A percentile compares a stretch with the other conserved stretches of the same genome.
Evolutionary conservation across 2,329 filamentous ascomycete species (phyloP).

Genomic region (Stylonectria norvegica): DNA sequence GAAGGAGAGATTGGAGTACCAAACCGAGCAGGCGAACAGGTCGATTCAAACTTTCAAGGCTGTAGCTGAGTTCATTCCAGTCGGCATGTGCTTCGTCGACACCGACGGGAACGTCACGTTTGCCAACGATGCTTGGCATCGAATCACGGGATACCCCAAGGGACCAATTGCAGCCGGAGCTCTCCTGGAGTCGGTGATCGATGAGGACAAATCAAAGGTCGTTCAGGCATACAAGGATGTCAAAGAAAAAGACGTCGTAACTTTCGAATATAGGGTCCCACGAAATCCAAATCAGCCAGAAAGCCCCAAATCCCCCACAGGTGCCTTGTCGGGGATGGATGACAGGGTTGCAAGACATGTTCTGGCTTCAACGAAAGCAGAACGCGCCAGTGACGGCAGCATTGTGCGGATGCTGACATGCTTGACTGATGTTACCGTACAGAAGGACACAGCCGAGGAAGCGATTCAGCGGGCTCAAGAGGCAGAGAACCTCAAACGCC

Average conservation of each 20-base stretch:
- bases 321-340: slow-evolving; percentile 19
- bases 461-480: slow-evolving; percentile 49
- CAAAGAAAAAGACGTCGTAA: slow-evolving; percentile 35
- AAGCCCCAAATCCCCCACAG: slow-evolving; percentile 18
- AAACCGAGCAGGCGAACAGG: slow-evolving; percentile 47
- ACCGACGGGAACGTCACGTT: slow-evolving; percentile 62
- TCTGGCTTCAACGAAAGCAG: slow-evolving; percentile 46
- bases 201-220: slow-evolving; percentile 44
- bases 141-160: slow-evolving; percentile 45
- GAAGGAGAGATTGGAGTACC: slow-evolving; percentile 60
- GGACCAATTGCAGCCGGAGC: slow-evolving; percentile 32
- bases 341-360: slow-evolving; percentile 41
- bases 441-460: slow-evolving; percentile 48
- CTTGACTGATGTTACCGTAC: slow-evolving; percentile 49
- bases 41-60: slow-evolving; percentile 64
- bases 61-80: slow-evolving; percentile 70
- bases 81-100: slow-evolving; percentile 70
- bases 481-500: slow-evolving; percentile 51
- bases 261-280: slow-evolving; percentile 45
- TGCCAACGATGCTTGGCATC: slow-evolving; percentile 65
- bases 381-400: slow-evolving; percentile 40
- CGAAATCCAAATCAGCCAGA: slow-evolving; percentile 5
- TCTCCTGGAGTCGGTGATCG: slow-evolving; percentile 43
- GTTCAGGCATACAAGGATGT: slow-evolving; percentile 41
- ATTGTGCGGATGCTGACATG: slow-evolving; percentile 47